phyloP scores from a whole-genome alignment of 768 basidiomycete species.

The Lactarius sanguifluus region DNA sequence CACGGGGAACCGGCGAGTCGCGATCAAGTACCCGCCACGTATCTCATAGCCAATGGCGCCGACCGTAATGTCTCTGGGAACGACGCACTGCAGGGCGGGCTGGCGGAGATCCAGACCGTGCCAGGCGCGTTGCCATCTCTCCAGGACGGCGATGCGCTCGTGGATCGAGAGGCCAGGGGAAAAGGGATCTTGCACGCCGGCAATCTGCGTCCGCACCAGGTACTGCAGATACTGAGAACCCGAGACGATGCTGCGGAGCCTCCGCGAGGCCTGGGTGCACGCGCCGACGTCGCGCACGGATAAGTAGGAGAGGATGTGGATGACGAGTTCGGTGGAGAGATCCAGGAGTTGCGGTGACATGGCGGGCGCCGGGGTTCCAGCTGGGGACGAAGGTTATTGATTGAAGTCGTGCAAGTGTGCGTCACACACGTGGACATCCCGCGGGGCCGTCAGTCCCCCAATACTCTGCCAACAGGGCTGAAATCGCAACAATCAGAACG shows the following conservation, averaged over 20 bases:
- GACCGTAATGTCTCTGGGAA: slow-evolving; percentile 13
- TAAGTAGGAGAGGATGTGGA: slow-evolving; percentile 22
- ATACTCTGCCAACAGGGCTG: slow-evolving; percentile 2
- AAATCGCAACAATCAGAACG: slow-evolving; percentile 1
- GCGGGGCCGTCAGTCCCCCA: not conserved
- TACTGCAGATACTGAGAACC: slow-evolving; percentile 23
- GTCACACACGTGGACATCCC: slow-evolving; percentile 14
- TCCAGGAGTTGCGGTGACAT: slow-evolving; percentile 25
- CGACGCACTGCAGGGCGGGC: slow-evolving; percentile 20
- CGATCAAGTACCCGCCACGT: slow-evolving; percentile 22
- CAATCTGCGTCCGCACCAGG: slow-evolving; percentile 20
- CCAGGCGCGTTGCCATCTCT: slow-evolving; percentile 24
- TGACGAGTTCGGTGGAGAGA: slow-evolving; percentile 26
- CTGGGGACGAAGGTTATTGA: not conserved
- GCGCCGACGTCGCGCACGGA: slow-evolving; percentile 22
- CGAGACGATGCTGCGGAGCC: slow-evolving; percentile 18
- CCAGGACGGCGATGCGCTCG: slow-evolving; percentile 18
- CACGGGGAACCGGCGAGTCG: slow-evolving; percentile 11
- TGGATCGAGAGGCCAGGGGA: slow-evolving; percentile 14
- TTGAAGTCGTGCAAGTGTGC: slow-evolving; percentile 1
- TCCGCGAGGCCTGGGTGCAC: slow-evolving; percentile 18
- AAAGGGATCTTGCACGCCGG: slow-evolving; percentile 22
- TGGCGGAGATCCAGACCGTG: slow-evolving; percentile 17
- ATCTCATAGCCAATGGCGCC: slow-evolving; percentile 22
- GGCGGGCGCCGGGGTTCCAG: slow-evolving; percentile 11